Percentiles rank a stretch among this genome's conserved stretches.
Conservation (phyloP, 768 basidiomycete species). For the Fistulinella prunicolor region DNA sequence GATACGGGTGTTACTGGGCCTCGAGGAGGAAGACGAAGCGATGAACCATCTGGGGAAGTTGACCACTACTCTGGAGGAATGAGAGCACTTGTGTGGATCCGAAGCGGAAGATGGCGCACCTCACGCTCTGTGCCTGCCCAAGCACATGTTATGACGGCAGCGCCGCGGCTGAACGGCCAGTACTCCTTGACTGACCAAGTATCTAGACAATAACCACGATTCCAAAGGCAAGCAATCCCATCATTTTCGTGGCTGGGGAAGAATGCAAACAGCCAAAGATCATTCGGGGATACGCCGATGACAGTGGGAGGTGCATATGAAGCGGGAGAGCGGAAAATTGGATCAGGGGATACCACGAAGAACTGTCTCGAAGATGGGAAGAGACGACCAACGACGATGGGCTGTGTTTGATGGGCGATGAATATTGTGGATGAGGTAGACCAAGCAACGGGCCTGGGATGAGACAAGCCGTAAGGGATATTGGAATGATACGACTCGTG, state of each 20-base stretch:
- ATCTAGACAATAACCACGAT: conserved; percentile 55
- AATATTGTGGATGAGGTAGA: conserved; percentile 67
- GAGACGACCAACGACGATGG: conserved; percentile 57
- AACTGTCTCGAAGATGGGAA: conserved; percentile 73
- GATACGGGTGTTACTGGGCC: conserved; percentile 57
- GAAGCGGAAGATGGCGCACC: conserved; percentile 34
- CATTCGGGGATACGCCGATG: conserved; percentile 56
- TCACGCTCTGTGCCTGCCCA: conserved; percentile 64
- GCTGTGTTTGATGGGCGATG: conserved; percentile 60
- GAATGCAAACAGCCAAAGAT: conserved; percentile 71
- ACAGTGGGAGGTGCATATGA: conserved; percentile 61
- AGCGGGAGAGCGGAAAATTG: conserved; percentile 42
- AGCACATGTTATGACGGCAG: conserved; percentile 56
- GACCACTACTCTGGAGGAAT: conserved; percentile 48
- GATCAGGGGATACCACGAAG: conserved; percentile 49
- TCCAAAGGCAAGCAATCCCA: conserved; percentile 67
- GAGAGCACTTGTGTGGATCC: not conserved
- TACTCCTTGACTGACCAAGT: conserved; percentile 57
- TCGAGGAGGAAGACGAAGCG: conserved; percentile 52
- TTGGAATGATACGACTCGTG: not conserved
- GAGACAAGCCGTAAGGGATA: not conserved
- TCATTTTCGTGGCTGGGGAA: conserved; percentile 59
- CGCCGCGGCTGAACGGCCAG: conserved; percentile 49
- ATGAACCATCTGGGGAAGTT: conserved; percentile 41
- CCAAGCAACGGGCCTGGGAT: conserved; percentile 66